Conservation (phyloP, 2,329 filamentous ascomycete species). For the Hypoxylon sp. region DNA sequence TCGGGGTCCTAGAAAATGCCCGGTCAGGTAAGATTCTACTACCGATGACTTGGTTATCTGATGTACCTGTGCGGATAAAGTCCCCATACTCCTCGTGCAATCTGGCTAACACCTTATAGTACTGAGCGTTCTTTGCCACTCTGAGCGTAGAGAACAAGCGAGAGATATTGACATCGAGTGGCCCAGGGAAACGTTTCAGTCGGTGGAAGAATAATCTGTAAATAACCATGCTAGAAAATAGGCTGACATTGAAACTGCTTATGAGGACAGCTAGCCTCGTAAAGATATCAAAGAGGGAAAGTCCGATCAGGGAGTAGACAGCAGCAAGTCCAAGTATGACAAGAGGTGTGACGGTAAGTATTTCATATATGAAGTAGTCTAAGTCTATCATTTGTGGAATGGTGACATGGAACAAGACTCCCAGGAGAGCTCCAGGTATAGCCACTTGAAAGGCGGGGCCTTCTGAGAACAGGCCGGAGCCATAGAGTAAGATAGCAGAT, state of each 20-base stretch:
- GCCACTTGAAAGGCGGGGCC: slow-evolving; percentile 7
- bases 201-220: slow-evolving; percentile 58
- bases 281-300: slow-evolving; percentile 4
- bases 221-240: slow-evolving; percentile 52
- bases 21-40: not conserved
- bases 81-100: slow-evolving; percentile 68
- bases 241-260: slow-evolving; percentile 23
- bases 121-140: slow-evolving; percentile 65
- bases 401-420: slow-evolving; percentile 27
- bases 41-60: not conserved
- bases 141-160: slow-evolving; percentile 62
- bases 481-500: not conserved
- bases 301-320: slow-evolving; percentile 4
- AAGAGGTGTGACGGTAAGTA: slow-evolving; percentile 5
- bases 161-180: slow-evolving; percentile 56
- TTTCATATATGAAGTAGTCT: slow-evolving; percentile 26
- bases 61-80: slow-evolving; percentile 47
- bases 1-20: slow-evolving; percentile 46
- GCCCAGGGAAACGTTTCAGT: slow-evolving; percentile 58
- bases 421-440: slow-evolving; percentile 15
- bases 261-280: slow-evolving; percentile 10
- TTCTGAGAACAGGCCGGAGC: slow-evolving; percentile 10
- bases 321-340: not conserved
- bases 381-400: slow-evolving; percentile 13
- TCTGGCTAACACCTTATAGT: slow-evolving; percentile 62